Evolutionary conservation across 1,139 yeast genomes (phyloP), one percentile per base, ranked within the genome.

Genomic region (Magnusiomyces sp.): DNA sequence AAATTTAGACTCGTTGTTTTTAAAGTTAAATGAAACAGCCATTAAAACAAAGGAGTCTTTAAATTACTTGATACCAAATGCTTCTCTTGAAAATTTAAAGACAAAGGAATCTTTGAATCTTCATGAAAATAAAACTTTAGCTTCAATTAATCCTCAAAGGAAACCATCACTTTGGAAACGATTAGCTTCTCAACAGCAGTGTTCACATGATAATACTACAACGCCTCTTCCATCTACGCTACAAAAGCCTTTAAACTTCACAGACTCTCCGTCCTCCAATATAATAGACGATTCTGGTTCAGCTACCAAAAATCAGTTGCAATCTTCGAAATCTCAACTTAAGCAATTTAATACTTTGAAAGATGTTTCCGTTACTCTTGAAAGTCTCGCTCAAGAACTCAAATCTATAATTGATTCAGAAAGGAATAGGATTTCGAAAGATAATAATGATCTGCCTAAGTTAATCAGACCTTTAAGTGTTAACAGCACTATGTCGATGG

Each of bases 401-500:
- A 47, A 43, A 34, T 17, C 16, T 20, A 14, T 40, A 2, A n/a
- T 27, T 20, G 42, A 11, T 39, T 2, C 42, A 2, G 42, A 39
- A 13, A 19, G 5, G 14, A 39, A 23, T 7, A 5, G 4, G 7
- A 23, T 23, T 23, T 23, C 29, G 7, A 23, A 23, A 7, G 29
- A 23, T 23, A 7, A 23, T 23, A 23, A 23, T 7, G 29, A 23
- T 23, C 4, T 23, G 7, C 32, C 40, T 9, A 17, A 23, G 11
- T 16, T 31, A 7, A 20, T 20, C 2, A 2, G 34, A 4, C 39
- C 31, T 13, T 19, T 33, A 13, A 43, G 46, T 31, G 40, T 33
- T 44, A 51, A 40, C 31, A 43, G 60, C 45, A 47, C 62, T 13
- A 68, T 10, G 56, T 74, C 60, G 58, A 77, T 61, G 4, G 76